Conservation (phyloP, 1,139 yeast species). For the Schizosaccharomyces versatilis region DNA sequence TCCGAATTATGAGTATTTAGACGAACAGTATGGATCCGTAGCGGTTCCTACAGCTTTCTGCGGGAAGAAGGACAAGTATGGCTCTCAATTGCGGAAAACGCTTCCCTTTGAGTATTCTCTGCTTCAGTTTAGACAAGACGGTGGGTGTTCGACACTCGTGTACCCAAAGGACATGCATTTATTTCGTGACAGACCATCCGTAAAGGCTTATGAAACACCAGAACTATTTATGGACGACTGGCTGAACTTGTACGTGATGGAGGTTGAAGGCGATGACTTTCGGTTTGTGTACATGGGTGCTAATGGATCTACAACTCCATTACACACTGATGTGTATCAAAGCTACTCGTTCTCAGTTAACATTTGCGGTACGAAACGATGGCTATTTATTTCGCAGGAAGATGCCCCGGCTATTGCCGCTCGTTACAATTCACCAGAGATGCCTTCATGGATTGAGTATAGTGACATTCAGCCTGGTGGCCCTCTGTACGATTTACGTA, state of each 20-base stretch:
- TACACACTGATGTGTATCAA: constrained; percentile 10
- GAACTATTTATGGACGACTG: constrained; percentile 7
- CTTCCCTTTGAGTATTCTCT: not conserved
- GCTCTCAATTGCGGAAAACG: not conserved
- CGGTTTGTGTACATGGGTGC: constrained; percentile 8
- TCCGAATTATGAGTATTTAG: constrained; percentile 4
- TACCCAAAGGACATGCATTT: constrained; percentile 8
- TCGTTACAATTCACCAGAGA: constrained; percentile 2
- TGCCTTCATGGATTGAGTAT: not conserved
- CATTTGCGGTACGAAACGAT: constrained; percentile 8
- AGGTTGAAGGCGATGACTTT: constrained; percentile 5
- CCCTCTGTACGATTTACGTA: not conserved
- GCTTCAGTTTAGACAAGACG: constrained; percentile 1
- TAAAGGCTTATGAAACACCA: constrained; percentile 3
- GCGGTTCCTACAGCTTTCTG: constrained; percentile 3
- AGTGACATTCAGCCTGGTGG: not conserved
- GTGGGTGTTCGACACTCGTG: not conserved
- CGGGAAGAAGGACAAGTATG: not conserved
- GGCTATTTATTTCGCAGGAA: constrained; percentile 8
- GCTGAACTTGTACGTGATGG: constrained; percentile 6
- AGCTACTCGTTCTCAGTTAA: constrained; percentile 7
- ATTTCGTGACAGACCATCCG: constrained; percentile 1
- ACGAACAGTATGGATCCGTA: not conserved
- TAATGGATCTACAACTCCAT: constrained; percentile 4
- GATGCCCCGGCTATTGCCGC: not conserved